Evolutionary conservation across 257 asterid species (phyloP).

Genomic region (Anisodus tanguticus): DNA sequence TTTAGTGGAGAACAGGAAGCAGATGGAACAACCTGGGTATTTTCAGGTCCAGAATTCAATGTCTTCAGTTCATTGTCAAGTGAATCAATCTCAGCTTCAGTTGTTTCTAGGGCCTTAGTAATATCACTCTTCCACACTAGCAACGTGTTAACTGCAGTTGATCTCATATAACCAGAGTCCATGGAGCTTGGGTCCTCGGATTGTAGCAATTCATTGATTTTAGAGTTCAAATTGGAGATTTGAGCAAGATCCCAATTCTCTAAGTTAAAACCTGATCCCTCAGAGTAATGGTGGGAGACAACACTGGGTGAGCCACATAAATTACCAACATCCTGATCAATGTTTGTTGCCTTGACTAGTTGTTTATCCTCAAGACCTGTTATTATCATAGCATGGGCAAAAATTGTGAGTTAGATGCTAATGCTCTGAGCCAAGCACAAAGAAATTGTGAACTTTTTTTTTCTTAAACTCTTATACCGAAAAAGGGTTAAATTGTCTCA

Average conservation of each 20-base stretch:
- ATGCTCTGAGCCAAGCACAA: background rate
- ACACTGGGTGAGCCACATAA: slow-evolving; percentile 58
- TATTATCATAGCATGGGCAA: slow-evolving; percentile 31
- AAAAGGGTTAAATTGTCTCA: background rate
- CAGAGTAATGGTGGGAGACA: slow-evolving; percentile 51
- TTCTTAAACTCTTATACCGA: slow-evolving; percentile 6
- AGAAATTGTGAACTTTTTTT: background rate
- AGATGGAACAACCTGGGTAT: slow-evolving; percentile 44
- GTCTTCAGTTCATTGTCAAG: slow-evolving; percentile 83
- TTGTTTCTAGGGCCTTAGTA: slow-evolving; percentile 73
- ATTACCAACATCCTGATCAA: slow-evolving; percentile 50
- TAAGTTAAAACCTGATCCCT: slow-evolving; percentile 62
- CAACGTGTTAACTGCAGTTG: slow-evolving; percentile 73
- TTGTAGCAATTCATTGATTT: slow-evolving; percentile 65
- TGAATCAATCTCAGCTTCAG: slow-evolving; percentile 83
- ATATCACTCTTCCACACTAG: slow-evolving; percentile 67
- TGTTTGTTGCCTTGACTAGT: slow-evolving; percentile 47
- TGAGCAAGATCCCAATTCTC: slow-evolving; percentile 69
- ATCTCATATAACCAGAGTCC: slow-evolving; percentile 59
- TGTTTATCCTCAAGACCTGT: slow-evolving; percentile 83
- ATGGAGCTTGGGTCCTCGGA: slow-evolving; percentile 54
- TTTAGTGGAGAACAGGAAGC: slow-evolving; percentile 50
- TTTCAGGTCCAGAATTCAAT: slow-evolving; percentile 46
- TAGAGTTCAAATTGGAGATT: slow-evolving; percentile 62
- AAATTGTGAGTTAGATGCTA: slow-evolving; percentile 6